A percentile compares a stretch with the other conserved stretches of the same genome.
Conservation (phyloP, 441 rosid species). For the Gossypium trilobum region DNA sequence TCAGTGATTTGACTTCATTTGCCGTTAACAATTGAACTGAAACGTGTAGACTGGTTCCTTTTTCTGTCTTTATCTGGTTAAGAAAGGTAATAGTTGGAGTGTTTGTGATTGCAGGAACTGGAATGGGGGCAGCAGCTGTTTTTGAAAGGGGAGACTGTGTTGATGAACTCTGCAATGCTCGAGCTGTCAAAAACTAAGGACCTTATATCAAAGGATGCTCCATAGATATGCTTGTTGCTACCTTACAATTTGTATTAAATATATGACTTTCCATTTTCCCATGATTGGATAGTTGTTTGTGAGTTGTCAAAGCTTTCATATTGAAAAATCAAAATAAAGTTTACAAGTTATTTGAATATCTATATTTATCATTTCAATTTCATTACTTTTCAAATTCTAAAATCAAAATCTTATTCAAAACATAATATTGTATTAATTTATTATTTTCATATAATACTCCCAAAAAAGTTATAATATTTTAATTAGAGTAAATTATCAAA, state of each 20-base stretch:
- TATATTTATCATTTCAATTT: not conserved
- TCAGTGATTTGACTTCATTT: not conserved
- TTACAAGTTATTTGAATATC: not conserved
- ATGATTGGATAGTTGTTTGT: not conserved
- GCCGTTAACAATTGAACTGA: not conserved
- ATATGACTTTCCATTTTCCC: not conserved
- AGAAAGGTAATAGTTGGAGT: not conserved
- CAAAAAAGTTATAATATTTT: too few relatives aligned
- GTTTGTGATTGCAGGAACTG: conserved; percentile 31
- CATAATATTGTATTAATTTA: too few relatives aligned
- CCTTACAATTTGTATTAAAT: not conserved
- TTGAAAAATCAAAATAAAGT: not conserved
- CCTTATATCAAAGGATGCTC: conserved; percentile 21
- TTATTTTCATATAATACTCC: too few relatives aligned
- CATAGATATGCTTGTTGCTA: not conserved
- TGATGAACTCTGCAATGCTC: conserved; percentile 34
- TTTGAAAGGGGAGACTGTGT: conserved; percentile 47
- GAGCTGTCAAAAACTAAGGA: conserved; percentile 10
- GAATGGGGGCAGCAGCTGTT: conserved; percentile 73
- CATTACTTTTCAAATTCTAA: not conserved
- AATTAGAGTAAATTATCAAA: too few relatives aligned
- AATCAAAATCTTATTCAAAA: too few relatives aligned
- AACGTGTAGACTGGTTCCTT: not conserved
- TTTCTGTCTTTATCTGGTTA: not conserved
- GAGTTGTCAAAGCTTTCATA: not conserved